A percentile compares a stretch with the other conserved stretches of the same genome.
Conservation (phyloP, 2,329 filamentous ascomycete species). For the Colletotrichum horii region DNA sequence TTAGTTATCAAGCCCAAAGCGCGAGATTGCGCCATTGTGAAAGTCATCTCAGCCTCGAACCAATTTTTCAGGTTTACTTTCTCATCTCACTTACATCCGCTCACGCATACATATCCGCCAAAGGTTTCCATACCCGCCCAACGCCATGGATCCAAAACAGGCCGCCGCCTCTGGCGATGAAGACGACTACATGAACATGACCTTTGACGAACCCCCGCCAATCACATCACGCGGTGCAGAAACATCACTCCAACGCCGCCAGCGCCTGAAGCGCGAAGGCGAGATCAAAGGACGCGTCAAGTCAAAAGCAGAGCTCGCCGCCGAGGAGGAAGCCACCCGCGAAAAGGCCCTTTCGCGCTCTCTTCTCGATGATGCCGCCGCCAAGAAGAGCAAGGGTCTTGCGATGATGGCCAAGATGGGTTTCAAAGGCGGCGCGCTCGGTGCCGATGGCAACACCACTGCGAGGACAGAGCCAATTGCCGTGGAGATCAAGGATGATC, state of each 20-base stretch:
- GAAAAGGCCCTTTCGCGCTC: conserved; percentile 80
- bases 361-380: conserved; percentile 62
- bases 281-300: conserved; percentile 72
- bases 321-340: conserved; percentile 72
- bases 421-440: conserved; percentile 80
- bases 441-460: conserved; percentile 56
- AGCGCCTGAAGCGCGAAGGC: conserved; percentile 64
- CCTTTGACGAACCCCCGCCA: conserved; percentile 72
- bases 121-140: neutral
- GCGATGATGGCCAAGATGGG: conserved; percentile 98
- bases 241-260: conserved; percentile 59
- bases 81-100: neutral
- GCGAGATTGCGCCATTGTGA: neutral
- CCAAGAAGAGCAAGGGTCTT: conserved; percentile 80
- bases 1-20: neutral
- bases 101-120: neutral
- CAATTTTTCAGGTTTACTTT: neutral
- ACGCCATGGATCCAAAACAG: neutral
- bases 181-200: conserved; percentile 98
- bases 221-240: conserved; percentile 39
- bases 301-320: conserved; percentile 84
- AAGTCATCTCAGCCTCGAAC: neutral
- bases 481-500: conserved; percentile 77
- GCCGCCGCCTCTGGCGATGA: conserved; percentile 63
- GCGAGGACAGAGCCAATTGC: conserved; percentile 72